Percentiles rank a stretch among this genome's conserved stretches.
These are phyloP conservation scores for Pseudocercospora ulei DNA, from an alignment of 2,329 filamentous ascomycete genomes.

Conservation along the genomic window DNA sequence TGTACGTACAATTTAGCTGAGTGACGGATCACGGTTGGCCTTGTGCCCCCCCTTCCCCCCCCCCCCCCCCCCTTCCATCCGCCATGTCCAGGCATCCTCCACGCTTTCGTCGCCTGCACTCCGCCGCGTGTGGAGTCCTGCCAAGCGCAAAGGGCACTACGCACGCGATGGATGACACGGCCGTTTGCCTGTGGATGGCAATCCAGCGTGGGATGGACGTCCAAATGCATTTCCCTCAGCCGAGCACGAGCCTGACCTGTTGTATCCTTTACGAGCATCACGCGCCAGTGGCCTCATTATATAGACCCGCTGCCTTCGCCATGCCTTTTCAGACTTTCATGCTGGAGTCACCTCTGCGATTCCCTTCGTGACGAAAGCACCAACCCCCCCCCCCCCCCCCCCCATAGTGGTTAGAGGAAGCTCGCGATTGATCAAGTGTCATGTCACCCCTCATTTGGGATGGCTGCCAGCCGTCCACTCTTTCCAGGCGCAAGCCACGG, in stretches of 20 bases:
- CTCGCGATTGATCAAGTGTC: background rate
- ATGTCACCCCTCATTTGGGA: constrained; percentile 23
- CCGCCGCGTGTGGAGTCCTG: constrained; percentile 8
- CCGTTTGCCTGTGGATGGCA: constrained; percentile 7
- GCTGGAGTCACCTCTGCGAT: constrained; percentile 14
- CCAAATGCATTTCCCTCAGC: constrained; percentile 7
- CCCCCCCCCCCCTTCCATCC: constrained; percentile 7
- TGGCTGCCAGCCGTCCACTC: constrained; percentile 11
- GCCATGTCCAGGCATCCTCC: constrained; percentile 9
- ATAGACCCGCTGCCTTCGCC: constrained; percentile 18
- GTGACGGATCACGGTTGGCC: constrained; percentile 9
- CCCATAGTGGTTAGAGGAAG: background rate
- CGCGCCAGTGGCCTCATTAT: constrained; percentile 16
- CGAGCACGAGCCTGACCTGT: constrained; percentile 11
- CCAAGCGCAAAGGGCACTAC: constrained; percentile 4
- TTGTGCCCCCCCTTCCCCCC: constrained; percentile 10
- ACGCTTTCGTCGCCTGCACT: constrained; percentile 11
- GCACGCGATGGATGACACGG: constrained; percentile 5
- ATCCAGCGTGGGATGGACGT: constrained; percentile 15
- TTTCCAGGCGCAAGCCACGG: constrained; percentile 17
- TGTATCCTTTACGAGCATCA: constrained; percentile 16
- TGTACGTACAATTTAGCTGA: constrained; percentile 15
- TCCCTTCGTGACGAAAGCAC: constrained; percentile 12
- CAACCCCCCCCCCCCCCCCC: constrained; percentile 14
- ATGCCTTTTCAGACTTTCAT: constrained; percentile 13